These are phyloP conservation scores for Glutinoglossum americanum DNA, from an alignment of 495 filamentous ascomycete genomes.

Conservation along the genomic window DNA sequence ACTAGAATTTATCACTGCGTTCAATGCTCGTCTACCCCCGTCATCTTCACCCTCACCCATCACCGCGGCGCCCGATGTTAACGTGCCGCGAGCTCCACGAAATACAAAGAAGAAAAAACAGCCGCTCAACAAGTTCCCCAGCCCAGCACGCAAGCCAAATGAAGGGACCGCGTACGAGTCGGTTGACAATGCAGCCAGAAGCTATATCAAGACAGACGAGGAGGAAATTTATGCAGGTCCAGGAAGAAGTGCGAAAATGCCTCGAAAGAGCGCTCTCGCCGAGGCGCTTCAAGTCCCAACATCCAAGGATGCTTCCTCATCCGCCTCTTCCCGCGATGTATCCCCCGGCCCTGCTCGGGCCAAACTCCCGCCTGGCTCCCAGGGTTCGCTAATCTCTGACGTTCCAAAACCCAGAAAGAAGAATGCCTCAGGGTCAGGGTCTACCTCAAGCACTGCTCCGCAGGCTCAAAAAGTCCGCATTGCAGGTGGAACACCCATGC, in stretches of 20 bases:
- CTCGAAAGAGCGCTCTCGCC: conserved; percentile 16
- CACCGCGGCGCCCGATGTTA: conserved; percentile 3
- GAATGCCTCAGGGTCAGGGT: not conserved
- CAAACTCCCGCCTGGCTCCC: conserved; percentile 43
- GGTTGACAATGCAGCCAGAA: conserved; percentile 27
- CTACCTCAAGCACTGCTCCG: not conserved
- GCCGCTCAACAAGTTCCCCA: conserved; percentile 35
- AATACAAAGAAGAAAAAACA: conserved; percentile 37
- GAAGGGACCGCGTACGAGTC: conserved; percentile 11
- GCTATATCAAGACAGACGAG: conserved; percentile 40
- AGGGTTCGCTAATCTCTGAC: conserved; percentile 64
- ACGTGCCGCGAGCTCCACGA: conserved; percentile 12
- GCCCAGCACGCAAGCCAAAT: conserved; percentile 33
- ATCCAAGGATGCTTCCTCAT: conserved; percentile 12
- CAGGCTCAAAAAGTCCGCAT: conserved; percentile 32
- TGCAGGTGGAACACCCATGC: conserved; percentile 52
- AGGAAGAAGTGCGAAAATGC: not conserved
- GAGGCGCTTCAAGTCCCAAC: conserved; percentile 20
- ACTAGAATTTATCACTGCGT: conserved; percentile 78
- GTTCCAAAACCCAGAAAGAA: conserved; percentile 10
- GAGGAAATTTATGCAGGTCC: conserved; percentile 36
- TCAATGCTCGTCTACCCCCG: conserved; percentile 38
- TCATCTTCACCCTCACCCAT: conserved; percentile 8
- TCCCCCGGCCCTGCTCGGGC: conserved; percentile 20
- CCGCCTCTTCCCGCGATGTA: conserved; percentile 18